Conservation (phyloP, 176 grass and related monocot species). For the Aegilops umbellulata region DNA sequence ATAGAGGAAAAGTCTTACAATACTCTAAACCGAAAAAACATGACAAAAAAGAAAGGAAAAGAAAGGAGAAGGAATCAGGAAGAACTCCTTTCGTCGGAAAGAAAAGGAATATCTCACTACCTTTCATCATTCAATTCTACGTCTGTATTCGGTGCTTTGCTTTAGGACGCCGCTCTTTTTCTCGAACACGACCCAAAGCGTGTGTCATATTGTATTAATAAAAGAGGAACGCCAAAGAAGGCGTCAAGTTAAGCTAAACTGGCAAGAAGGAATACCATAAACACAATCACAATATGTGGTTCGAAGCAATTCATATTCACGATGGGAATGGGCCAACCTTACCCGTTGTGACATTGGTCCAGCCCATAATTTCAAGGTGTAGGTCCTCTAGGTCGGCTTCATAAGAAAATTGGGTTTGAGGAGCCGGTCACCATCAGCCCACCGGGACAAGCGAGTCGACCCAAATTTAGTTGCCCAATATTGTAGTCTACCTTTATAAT, state of each 20-base stretch:
- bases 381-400: too few species aligned
- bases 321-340: too few species aligned
- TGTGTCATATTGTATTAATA: neutral
- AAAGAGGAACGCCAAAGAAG: neutral
- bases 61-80: conserved; percentile 1
- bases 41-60: neutral
- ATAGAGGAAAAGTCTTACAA: conserved; percentile 9
- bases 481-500: too few species aligned
- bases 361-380: too few species aligned
- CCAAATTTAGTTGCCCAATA: too few species aligned
- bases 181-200: neutral
- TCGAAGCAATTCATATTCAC: neutral
- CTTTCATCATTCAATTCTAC: conserved; percentile 24
- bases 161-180: neutral
- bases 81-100: conserved; percentile 10
- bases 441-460: too few species aligned
- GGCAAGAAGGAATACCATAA: neutral
- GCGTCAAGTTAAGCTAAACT: neutral
- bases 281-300: neutral
- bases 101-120: conserved; percentile 10
- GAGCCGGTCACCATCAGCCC: too few species aligned
- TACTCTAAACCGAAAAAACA: neutral
- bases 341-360: too few species aligned
- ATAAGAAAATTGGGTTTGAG: too few species aligned
- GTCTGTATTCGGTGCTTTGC: conserved; percentile 14